phyloP scores from a whole-genome alignment of 306 rosid genomes.

The Cotoneaster glaucophyllus region DNA sequence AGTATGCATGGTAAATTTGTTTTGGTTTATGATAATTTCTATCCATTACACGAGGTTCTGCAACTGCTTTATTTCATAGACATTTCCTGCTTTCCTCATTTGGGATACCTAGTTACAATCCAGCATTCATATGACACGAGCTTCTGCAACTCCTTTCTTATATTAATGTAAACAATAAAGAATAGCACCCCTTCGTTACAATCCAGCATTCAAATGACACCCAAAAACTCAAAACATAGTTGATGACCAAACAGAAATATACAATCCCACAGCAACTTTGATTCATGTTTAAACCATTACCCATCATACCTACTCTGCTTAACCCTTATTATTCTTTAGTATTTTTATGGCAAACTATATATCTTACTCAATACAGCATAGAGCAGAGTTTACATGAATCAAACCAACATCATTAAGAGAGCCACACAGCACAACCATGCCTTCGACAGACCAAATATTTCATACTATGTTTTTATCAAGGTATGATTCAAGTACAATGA shows the following conservation, averaged over 20 bases:
- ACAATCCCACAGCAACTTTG: background rate
- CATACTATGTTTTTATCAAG: background rate
- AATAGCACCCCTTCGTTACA: background rate
- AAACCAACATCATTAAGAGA: background rate
- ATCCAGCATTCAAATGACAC: background rate
- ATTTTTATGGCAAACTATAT: no score
- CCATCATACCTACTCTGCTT: background rate
- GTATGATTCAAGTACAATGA: background rate
- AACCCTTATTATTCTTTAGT: background rate
- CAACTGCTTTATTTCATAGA: background rate
- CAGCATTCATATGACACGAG: no score
- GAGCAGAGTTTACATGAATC: background rate
- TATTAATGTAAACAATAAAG: background rate
- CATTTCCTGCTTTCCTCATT: background rate
- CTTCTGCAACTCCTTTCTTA: background rate
- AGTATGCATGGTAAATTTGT: background rate
- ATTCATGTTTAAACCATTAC: background rate
- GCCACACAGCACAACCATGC: background rate
- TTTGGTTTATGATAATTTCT: background rate
- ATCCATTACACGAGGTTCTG: background rate
- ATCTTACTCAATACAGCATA: background rate
- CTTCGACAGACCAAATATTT: background rate
- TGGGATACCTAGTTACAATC: background rate
- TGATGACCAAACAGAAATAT: background rate
- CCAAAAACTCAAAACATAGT: background rate